A percentile compares a stretch with the other conserved stretches of the same genome.
Conservation (phyloP, 2,329 filamentous ascomycete species). For the Mollisiaceae sp. region DNA sequence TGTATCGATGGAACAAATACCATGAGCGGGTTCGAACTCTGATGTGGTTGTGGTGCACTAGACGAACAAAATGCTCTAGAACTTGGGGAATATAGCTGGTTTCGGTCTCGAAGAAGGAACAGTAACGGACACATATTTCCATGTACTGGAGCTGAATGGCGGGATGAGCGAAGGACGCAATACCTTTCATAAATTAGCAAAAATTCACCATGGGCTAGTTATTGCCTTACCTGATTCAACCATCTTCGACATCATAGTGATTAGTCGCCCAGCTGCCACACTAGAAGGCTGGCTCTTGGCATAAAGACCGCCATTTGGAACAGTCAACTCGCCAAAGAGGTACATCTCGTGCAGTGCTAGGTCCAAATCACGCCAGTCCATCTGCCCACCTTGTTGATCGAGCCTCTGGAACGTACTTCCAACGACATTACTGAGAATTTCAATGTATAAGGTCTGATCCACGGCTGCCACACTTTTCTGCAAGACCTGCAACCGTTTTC, state of each 20-base stretch:
- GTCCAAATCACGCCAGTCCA: slow-evolving; percentile 96
- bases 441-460: slow-evolving; percentile 86
- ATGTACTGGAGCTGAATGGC: slow-evolving; percentile 95
- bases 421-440: slow-evolving; percentile 87
- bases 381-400: slow-evolving; percentile 71
- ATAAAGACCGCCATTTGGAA: slow-evolving; percentile 85
- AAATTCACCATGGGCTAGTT: background rate
- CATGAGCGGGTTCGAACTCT: slow-evolving; percentile 90
- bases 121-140: slow-evolving; percentile 97
- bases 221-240: slow-evolving; percentile 77
- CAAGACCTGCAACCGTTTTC: slow-evolving; percentile 85
- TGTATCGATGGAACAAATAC: slow-evolving; percentile 94
- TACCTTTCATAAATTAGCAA: slow-evolving; percentile 59
- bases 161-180: slow-evolving; percentile 85
- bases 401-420: slow-evolving; percentile 84
- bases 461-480: slow-evolving; percentile 93
- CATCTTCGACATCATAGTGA: slow-evolving; percentile 95
- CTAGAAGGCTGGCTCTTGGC: slow-evolving; percentile 82
- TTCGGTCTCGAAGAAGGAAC: slow-evolving; percentile 88
- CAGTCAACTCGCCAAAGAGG: slow-evolving; percentile 91
- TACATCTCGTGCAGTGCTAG: slow-evolving; percentile 95
- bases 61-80: slow-evolving; percentile 86
- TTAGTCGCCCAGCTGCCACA: slow-evolving; percentile 78
- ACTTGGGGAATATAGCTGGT: slow-evolving; percentile 81
- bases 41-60: slow-evolving; percentile 86